These are phyloP conservation scores for Scedosporium boydii DNA, from an alignment of 2,329 filamentous ascomycete genomes.

Conservation along the genomic window DNA sequence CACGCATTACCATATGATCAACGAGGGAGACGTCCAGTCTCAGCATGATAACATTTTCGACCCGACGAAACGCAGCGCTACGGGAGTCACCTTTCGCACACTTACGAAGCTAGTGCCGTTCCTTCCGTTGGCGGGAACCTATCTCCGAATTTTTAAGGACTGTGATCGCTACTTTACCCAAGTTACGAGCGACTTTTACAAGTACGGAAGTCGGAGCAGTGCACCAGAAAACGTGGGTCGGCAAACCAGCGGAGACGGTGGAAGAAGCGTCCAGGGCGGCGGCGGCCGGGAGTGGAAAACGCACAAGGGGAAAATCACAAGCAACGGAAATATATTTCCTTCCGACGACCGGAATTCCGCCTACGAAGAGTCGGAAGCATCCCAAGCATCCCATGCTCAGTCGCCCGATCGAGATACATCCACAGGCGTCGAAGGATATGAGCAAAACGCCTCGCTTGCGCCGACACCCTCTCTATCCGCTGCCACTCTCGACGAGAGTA, in stretches of 20 bases:
- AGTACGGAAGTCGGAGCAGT: slow-evolving; percentile 17
- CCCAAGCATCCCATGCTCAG: neutral
- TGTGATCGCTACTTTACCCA: slow-evolving; percentile 43
- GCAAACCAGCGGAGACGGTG: slow-evolving; percentile 16
- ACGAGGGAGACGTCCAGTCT: slow-evolving; percentile 19
- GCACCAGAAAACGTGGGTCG: slow-evolving; percentile 24
- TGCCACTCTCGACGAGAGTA: neutral
- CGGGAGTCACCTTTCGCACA: slow-evolving; percentile 37
- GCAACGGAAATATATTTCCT: slow-evolving; percentile 30
- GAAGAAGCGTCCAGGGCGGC: slow-evolving; percentile 28
- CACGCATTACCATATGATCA: slow-evolving; percentile 39
- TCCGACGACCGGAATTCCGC: slow-evolving; percentile 14
- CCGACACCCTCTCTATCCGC: neutral
- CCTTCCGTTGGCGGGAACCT: slow-evolving; percentile 47
- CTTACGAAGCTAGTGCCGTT: slow-evolving; percentile 40
- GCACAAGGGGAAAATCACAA: slow-evolving; percentile 27
- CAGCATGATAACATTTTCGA: slow-evolving; percentile 11
- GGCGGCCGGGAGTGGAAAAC: slow-evolving; percentile 46
- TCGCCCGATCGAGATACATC: slow-evolving; percentile 10
- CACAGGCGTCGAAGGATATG: neutral
- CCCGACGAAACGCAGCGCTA: slow-evolving; percentile 29
- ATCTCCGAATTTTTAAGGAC: slow-evolving; percentile 41
- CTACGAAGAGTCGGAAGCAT: slow-evolving; percentile 1
- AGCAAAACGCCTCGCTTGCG: neutral
- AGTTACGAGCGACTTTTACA: slow-evolving; percentile 30